Base-by-base conservation (phyloP, 2,329 filamentous ascomycete genomes). In the Verticillium zaregamsianum region DNA sequence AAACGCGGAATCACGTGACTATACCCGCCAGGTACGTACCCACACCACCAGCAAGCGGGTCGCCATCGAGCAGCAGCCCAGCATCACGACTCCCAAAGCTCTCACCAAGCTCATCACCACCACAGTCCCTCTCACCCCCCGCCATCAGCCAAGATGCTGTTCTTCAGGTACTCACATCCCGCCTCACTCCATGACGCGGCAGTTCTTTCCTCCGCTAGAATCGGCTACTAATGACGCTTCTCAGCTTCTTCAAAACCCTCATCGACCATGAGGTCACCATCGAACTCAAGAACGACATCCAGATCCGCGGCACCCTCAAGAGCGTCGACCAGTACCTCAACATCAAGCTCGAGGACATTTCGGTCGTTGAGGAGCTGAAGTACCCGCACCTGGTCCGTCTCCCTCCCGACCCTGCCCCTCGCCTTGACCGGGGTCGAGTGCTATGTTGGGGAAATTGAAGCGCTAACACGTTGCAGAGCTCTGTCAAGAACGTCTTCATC, bases 241-340 rank as follows among this genome's bases (percentile, higher is more conserved):
- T 23, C 73, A 95, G 91, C 81, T 98, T 97, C 82, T 98, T 98
- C 88, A 98, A 98, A 79, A 98, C 94, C 60, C 90, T 98, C 72
- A 96, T 97, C 75, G 95, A 97, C 82, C 90, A 95, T 69, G 89
- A 96, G 82, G 93, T 99, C 72, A 98, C 93, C 56, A 93, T 99
- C 74, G 95, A 99, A 82, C 91, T 99, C 76, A 99, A 99, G 81
- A 99, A 99, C 77, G 95, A 99, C 79, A 96, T 99, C 70, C 93
- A 93, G 74, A 96, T 99, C 76, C 91, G 92, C 70, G 95, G 95
- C 68, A 96, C 90, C 39, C 84, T 99, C 68, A 99, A 98, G 83
- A 96, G 91, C 73, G 94, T 99, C 68, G 95, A 99, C 76, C 95
- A 98, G 81, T 99, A 96, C 79, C 87, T 99, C 73, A 99, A 99